Base-by-base conservation (phyloP, 345 rosid species). In the Lumnitzera littorea region DNA sequence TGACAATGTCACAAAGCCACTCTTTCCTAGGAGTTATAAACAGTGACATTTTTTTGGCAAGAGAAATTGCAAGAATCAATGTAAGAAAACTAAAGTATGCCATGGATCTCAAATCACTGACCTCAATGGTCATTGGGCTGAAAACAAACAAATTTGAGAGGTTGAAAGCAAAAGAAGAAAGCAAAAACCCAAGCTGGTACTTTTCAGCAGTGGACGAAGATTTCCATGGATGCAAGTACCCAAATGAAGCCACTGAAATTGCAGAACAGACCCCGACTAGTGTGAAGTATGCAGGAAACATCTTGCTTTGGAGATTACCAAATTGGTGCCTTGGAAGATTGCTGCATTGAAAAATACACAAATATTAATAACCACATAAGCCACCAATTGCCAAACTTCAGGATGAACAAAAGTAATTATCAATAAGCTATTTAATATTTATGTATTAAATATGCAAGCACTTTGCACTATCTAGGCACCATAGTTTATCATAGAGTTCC, bases 251-350 rank as follows among this genome's bases (percentile, higher is more conserved):
- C 41, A 82, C 77, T 0, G 88, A 76, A 46, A 80, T 68, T 2
- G 99, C 91, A 64, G 91, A 84, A 55, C 97, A 94, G 25, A 78
- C 71, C 13, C 90, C 96, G 24, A 94, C 91, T 65, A 87, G 24
- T 11, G 84, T 72, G 73, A 94, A 94, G 70, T 94, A 94, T 1
- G 96, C 99, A 15, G 97, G 99, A 71, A 94, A 94, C 99, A 94
- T 83, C 81, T 88, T 94, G 91, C 97, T 80, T 52, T 94, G 99
- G 16, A 94, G 67, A 65, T 87, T 87, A 48, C 99, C 99, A 51
- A 89, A 89, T 70, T 85, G 91, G 80, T 94, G 99, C 73, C 97
- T 84, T 7, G 99, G 97, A 16, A 94, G 80, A 67, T 94, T 79
- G 82, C 96, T 89, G 66, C 57, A 58, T 46, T 50, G 59, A 65